Base-by-base conservation (phyloP, 1,284 basidiomycete genomes). In the Ganoderma sinense region DNA sequence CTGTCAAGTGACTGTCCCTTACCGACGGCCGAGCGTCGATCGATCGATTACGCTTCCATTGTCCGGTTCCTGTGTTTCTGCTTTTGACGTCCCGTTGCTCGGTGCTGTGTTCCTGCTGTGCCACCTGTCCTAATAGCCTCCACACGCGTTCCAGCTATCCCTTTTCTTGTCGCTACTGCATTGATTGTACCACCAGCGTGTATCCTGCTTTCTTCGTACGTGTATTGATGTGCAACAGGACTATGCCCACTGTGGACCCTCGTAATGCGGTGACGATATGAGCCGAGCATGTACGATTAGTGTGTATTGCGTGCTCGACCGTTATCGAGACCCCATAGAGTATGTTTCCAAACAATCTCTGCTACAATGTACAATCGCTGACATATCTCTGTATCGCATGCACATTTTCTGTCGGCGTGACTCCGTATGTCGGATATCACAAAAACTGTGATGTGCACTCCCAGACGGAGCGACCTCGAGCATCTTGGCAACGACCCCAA, bases 121-220 rank as follows among this genome's bases (percentile, higher is more conserved):
- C 36, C 11, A n/a, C 20, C 26, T 56, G 55, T 16, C 39, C 39
- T 23, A 10, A 39, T 60, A 39, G 20, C 36, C 16, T 14, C 36
- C 16, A 39, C n/a, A 40, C 31, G 33, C 33, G 36, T n/a, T 58
- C 20, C 20, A 20, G 16, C 33, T 36, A 20, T 6, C 58, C 36
- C 58, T 14, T 26, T 61, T 2, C 40, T 40, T 23, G 23, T 18
- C 39, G 26, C 59, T 39, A 40, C 39, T 61, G 26, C 36, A 39
- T 39, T 39, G 8, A 61, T 41, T 61, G 59, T 61, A 61, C 59
- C 59, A 61, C 14, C 39, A 61, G 59, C 39, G 23, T 61, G 59
- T 61, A 61, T 39, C 23, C 8, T 61, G 23, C 20, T 41, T 23
- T 41, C 10, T 16, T 40, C 23, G 20, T 14, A 11, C 36, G 36